phyloP scores from a whole-genome alignment of 148 eudicot species.

The Pouteria glomerata region DNA sequence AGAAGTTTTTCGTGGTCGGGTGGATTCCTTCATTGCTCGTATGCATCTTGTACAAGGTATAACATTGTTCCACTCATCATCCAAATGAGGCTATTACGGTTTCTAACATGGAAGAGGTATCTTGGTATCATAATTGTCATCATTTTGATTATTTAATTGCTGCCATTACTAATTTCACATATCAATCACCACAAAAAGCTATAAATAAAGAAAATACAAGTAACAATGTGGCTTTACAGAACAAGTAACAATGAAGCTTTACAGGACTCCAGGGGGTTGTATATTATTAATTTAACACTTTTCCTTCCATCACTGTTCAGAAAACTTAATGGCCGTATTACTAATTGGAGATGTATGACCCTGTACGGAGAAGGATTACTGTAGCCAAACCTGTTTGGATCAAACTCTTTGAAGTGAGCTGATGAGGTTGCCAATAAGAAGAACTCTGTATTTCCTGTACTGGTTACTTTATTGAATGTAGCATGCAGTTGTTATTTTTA shows the following conservation, averaged over 20 bases:
- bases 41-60: conserved; percentile 44
- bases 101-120: background rate
- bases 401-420: background rate
- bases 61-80: background rate
- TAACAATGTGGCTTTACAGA: background rate
- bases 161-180: background rate
- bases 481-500: background rate
- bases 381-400: background rate
- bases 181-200: background rate
- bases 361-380: background rate
- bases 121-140: background rate
- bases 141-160: background rate
- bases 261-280: background rate
- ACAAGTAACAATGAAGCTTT: no score
- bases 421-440: background rate
- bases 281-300: background rate
- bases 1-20: conserved; percentile 18
- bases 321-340: background rate
- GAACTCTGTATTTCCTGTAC: background rate
- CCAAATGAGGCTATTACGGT: background rate
- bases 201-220: background rate
- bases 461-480: background rate
- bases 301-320: background rate
- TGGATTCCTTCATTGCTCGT: conserved; percentile 21
- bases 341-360: background rate